Base-by-base conservation (phyloP, 345 rosid genomes). In the Kernera saxatilis region DNA sequence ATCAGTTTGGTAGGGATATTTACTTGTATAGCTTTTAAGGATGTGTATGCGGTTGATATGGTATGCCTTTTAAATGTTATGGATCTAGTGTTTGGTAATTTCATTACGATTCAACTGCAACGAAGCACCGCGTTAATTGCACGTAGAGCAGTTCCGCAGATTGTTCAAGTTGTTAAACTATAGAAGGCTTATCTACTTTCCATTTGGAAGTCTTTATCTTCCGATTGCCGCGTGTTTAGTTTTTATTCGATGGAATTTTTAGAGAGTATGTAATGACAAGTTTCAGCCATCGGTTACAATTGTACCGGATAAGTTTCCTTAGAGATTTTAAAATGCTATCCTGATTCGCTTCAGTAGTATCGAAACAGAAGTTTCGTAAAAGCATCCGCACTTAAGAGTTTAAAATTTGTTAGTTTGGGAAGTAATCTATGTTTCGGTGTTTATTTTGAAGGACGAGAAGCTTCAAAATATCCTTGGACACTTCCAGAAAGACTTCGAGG, bases 401-500 rank as follows among this genome's bases (percentile, higher is more conserved):
- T 45, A 7, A 32, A 17, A 8, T 27, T 62, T 61, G 8, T 22
- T 18, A 32, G 5, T 8, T 12, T 25, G 48, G 37, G 12, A 44
- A 4, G 55, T 64, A 18, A 36, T 18, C 56, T 35, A 1, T 45
- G 39, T 36, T 69, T 52, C 1, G 17, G 23, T 25, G 67, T 69
- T 49, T 74, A 11, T 57, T 70, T 80, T 70, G 68, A 84, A 95
- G 99, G 99, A 83, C 60, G 98, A 86, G 74, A 95, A 89, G 81
- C 85, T 95, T 77, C 90, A 91, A 67, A 74, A 87, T 78, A 93
- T 92, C 58, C 79, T 95, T 71, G 98, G 98, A 71, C 98, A 92
- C 79, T 86, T 95, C 39, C 96, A 92, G 71, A 95, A 92, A 75
- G 98, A 92, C 79, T 95, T 95, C 60, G 97, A 95, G 88, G 99